Evolutionary conservation across 2,329 filamentous ascomycete genomes (phyloP).

Genomic region (Mycosphaerelloides madeirae): DNA sequence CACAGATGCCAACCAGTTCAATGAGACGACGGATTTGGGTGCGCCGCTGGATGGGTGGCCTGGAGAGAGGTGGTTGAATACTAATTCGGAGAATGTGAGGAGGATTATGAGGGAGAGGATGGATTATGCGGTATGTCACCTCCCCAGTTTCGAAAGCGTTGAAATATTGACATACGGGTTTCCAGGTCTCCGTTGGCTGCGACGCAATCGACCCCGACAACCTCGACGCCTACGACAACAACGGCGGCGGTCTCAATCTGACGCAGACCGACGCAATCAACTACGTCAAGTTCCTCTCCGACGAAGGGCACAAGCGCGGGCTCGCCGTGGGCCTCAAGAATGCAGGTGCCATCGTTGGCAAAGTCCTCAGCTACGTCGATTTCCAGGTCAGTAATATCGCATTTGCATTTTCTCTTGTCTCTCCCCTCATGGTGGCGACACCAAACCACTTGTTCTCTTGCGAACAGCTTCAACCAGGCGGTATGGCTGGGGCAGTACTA

Average conservation of each 20-base stretch:
- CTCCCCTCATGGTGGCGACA: no score
- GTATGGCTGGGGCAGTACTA: no score
- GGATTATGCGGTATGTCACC: conserved; percentile 54
- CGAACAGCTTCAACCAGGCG: no score
- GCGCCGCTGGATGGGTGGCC: conserved; percentile 58
- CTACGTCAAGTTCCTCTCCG: conserved; percentile 58
- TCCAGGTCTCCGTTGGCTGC: no score
- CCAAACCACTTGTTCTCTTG: no score
- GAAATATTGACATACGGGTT: no score
- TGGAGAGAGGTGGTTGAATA: conserved; percentile 63
- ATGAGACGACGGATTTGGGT: conserved; percentile 50
- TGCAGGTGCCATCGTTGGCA: conserved; percentile 55
- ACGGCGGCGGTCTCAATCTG: conserved; percentile 50
- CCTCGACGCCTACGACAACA: conserved; percentile 22
- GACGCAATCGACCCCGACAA: conserved; percentile 12
- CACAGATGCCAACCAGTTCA: conserved; percentile 58
- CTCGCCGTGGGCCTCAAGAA: conserved; percentile 67
- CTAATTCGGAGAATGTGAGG: conserved; percentile 53
- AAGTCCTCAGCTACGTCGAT: conserved; percentile 58
- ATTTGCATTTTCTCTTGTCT: no score
- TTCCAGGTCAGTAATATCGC: conserved; percentile 5
- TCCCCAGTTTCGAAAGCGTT: no score
- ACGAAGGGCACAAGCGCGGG: conserved; percentile 50
- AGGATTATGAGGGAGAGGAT: conserved; percentile 60
- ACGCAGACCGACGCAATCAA: conserved; percentile 54